These are phyloP conservation scores for Sclerotinia glacialis DNA, from an alignment of 2,329 filamentous ascomycete species.

Conservation along the genomic window DNA sequence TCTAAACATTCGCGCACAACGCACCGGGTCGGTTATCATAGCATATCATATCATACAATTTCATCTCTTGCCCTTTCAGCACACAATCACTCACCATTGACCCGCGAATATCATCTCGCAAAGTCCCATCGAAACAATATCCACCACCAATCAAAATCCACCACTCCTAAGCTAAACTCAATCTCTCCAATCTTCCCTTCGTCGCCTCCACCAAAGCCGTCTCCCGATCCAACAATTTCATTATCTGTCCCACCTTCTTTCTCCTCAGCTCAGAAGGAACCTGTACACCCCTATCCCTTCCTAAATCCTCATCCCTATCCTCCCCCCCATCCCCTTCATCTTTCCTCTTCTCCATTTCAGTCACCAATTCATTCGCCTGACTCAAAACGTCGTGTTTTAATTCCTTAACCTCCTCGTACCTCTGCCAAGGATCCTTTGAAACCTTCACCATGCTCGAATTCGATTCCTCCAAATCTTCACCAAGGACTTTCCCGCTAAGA, in stretches of 20 bases:
- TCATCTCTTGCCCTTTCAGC: background rate
- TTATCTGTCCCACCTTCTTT: constrained; percentile 63
- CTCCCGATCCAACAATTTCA: constrained; percentile 62
- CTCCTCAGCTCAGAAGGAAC: constrained; percentile 61
- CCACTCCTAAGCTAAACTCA: constrained; percentile 40
- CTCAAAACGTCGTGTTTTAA: constrained; percentile 43
- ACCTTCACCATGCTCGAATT: constrained; percentile 14
- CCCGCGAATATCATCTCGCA: too few species aligned
- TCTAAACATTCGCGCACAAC: background rate
- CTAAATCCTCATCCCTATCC: constrained; percentile 28
- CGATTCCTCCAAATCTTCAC: constrained; percentile 22
- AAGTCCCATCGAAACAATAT: background rate
- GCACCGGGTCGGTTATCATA: background rate
- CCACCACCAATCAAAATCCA: background rate
- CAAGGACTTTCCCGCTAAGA: constrained; percentile 42
- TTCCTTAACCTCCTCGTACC: constrained; percentile 51
- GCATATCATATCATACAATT: constrained; percentile 8
- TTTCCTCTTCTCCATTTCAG: background rate
- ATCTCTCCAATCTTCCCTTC: constrained; percentile 57
- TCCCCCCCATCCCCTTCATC: background rate
- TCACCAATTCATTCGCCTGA: constrained; percentile 32
- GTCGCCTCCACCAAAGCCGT: constrained; percentile 66
- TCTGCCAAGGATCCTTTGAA: constrained; percentile 51
- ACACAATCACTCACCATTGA: too few species aligned
- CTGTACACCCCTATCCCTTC: constrained; percentile 28